These are phyloP conservation scores for Colletotrichum sp. DNA, from an alignment of 2,329 filamentous ascomycete genomes.

Conservation along the genomic window DNA sequence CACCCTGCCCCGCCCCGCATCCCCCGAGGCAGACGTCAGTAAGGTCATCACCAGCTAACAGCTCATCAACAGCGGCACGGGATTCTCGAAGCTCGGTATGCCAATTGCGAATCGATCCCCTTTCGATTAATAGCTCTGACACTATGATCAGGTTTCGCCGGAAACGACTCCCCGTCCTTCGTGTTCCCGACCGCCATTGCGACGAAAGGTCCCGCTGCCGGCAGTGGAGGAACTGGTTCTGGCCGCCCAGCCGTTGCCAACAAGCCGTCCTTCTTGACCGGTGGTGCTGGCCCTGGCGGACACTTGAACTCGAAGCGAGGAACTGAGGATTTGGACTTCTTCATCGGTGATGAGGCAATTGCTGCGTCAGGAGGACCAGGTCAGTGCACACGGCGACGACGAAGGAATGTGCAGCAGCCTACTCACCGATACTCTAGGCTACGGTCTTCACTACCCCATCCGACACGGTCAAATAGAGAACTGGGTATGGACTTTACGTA, in stretches of 20 bases:
- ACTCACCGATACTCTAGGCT: constrained; percentile 61
- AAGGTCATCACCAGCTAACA: constrained; percentile 22
- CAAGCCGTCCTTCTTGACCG: constrained; percentile 94
- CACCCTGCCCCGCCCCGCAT: constrained; percentile 32
- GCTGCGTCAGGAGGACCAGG: constrained; percentile 83
- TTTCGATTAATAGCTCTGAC: constrained; percentile 29
- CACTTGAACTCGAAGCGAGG: constrained; percentile 91
- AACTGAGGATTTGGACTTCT: constrained; percentile 97
- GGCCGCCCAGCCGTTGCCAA: constrained; percentile 90
- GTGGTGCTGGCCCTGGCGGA: constrained; percentile 81
- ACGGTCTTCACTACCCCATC: constrained; percentile 97
- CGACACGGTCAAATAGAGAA: constrained; percentile 98
- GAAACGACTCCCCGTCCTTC: constrained; percentile 98
- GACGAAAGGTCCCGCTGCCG: constrained; percentile 80
- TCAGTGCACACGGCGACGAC: constrained; percentile 41
- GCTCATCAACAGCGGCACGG: constrained; percentile 80
- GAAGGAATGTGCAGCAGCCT: background rate
- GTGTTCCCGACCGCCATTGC: constrained; percentile 99
- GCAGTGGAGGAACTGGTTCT: constrained; percentile 77
- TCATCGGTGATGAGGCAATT: constrained; percentile 96
- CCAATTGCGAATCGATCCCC: background rate
- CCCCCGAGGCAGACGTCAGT: constrained; percentile 25
- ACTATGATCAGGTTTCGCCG: constrained; percentile 79
- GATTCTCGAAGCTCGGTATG: constrained; percentile 98
- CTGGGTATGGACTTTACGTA: constrained; percentile 68